phyloP scores from a whole-genome alignment of 805 yeast species.

The Cyberlindnera amylophila region DNA sequence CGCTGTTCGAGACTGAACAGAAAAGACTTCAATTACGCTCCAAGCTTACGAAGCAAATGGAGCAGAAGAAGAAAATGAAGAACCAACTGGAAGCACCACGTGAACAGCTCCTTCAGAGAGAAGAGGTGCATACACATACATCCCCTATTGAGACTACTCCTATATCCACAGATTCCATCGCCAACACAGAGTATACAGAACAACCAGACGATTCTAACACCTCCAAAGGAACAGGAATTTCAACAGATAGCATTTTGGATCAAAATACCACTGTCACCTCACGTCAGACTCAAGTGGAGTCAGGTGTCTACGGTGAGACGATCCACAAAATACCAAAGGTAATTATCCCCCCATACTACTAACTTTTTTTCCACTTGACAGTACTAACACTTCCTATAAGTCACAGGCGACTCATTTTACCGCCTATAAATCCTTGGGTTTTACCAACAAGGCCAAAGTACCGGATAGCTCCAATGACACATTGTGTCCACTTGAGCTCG shows the following conservation, averaged over 20 bases:
- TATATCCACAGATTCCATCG: not conserved
- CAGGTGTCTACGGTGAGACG: conserved; percentile 16
- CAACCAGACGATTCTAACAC: too few relatives aligned
- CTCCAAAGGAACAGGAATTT: too few relatives aligned
- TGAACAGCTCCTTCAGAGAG: not conserved
- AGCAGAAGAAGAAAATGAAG: not conserved
- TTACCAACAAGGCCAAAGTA: not conserved
- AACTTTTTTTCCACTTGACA: not conserved
- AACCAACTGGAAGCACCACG: not conserved
- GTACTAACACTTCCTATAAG: conserved; percentile 23
- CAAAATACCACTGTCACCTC: too few relatives aligned
- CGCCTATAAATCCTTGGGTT: conserved; percentile 24
- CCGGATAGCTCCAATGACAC: conserved; percentile 6
- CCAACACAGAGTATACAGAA: too few relatives aligned
- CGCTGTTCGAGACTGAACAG: conserved; percentile 6
- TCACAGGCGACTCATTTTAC: conserved; percentile 18
- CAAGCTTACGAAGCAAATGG: conserved; percentile 9
- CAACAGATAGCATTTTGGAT: too few relatives aligned
- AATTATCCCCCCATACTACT: conserved; percentile 12
- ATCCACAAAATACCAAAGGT: conserved; percentile 27
- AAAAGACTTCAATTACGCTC: conserved; percentile 10
- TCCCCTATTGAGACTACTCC: not conserved
- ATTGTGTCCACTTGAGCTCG: conserved; percentile 25
- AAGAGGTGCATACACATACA: not conserved
- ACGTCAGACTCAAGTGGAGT: too few relatives aligned